Conservation (phyloP, 495 filamentous ascomycete species). For the Talaromyces trachyspermus region DNA sequence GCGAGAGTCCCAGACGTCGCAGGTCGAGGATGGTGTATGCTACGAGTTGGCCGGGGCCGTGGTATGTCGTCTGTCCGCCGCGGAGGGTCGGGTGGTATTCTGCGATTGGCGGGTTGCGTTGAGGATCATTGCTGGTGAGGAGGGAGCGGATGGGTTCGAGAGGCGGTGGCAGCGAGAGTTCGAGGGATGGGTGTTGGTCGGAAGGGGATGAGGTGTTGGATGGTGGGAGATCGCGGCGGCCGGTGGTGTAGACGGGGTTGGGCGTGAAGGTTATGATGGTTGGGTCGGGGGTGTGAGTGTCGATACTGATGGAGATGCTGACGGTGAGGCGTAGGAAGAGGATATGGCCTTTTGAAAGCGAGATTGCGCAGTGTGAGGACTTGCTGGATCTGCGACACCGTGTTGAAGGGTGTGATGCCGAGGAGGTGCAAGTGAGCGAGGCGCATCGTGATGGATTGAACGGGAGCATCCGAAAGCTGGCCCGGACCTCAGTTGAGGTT, state of each 20-base stretch:
- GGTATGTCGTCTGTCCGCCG: slow-evolving; percentile 90
- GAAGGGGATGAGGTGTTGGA: slow-evolving; percentile 32
- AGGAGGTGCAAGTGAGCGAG: slow-evolving; percentile 70
- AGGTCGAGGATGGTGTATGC: slow-evolving; percentile 84
- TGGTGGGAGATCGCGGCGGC: slow-evolving; percentile 67
- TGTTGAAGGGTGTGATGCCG: slow-evolving; percentile 42
- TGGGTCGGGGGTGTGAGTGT: slow-evolving; percentile 43
- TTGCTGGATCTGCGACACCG: slow-evolving; percentile 42
- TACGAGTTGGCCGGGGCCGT: slow-evolving; percentile 88
- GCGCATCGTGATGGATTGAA: slow-evolving; percentile 32
- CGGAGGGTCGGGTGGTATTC: slow-evolving; percentile 63
- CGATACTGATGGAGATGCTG: background rate
- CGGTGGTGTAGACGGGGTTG: slow-evolving; percentile 80
- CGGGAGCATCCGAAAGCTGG: no score
- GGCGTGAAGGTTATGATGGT: slow-evolving; percentile 79
- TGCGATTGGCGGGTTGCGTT: slow-evolving; percentile 40
- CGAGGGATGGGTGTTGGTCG: slow-evolving; percentile 10
- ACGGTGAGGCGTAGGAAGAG: no score
- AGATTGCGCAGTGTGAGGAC: slow-evolving; percentile 40
- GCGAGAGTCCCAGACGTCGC: slow-evolving; percentile 41
- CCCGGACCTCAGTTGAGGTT: slow-evolving; percentile 7
- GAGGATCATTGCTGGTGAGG: slow-evolving; percentile 12
- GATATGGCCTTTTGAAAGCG: slow-evolving; percentile 34
- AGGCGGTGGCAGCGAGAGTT: slow-evolving; percentile 30
- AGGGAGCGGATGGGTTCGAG: slow-evolving; percentile 30